Evolutionary conservation across 805 yeast genomes (phyloP).

Genomic region (Myxozyma kluyveri): DNA sequence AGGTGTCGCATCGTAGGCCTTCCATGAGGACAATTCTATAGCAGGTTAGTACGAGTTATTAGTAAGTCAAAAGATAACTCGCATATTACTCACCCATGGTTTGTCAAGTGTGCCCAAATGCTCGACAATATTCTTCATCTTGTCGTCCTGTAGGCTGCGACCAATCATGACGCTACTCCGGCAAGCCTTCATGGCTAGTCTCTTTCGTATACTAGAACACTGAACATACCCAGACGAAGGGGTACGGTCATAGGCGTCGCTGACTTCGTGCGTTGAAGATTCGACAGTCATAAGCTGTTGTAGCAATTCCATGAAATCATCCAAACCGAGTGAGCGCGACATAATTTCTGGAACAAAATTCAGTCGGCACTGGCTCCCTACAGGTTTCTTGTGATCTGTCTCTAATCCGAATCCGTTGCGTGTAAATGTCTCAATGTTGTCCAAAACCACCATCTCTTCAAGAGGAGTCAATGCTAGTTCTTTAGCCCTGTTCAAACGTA

Average conservation of each 20-base stretch:
- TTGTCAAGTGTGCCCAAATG: slow-evolving; percentile 71
- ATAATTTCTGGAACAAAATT: slow-evolving; percentile 72
- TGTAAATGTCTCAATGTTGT: slow-evolving; percentile 54
- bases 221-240: slow-evolving; percentile 48
- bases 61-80: neutral
- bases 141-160: slow-evolving; percentile 51
- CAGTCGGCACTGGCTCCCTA: slow-evolving; percentile 58
- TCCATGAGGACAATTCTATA: slow-evolving; percentile 77
- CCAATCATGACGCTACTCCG: slow-evolving; percentile 94
- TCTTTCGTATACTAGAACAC: slow-evolving; percentile 77
- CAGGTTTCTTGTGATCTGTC: slow-evolving; percentile 49
- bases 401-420: slow-evolving; percentile 73
- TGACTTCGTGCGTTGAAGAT: too few species aligned
- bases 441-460: slow-evolving; percentile 72
- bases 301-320: slow-evolving; percentile 74
- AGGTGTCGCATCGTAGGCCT: slow-evolving; percentile 95
- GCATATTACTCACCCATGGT: slow-evolving; percentile 77
- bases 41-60: too few species aligned
- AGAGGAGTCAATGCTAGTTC: slow-evolving; percentile 64
- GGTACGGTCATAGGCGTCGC: too few species aligned
- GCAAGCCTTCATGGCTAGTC: slow-evolving; percentile 96
- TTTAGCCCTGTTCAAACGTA: slow-evolving; percentile 40
- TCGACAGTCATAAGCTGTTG: slow-evolving; percentile 54
- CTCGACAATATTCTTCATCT: slow-evolving; percentile 68
- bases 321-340: slow-evolving; percentile 57